Evolutionary conservation across 768 basidiomycete genomes (phyloP).

Genomic region (Hortiboletus flavorubellus): DNA sequence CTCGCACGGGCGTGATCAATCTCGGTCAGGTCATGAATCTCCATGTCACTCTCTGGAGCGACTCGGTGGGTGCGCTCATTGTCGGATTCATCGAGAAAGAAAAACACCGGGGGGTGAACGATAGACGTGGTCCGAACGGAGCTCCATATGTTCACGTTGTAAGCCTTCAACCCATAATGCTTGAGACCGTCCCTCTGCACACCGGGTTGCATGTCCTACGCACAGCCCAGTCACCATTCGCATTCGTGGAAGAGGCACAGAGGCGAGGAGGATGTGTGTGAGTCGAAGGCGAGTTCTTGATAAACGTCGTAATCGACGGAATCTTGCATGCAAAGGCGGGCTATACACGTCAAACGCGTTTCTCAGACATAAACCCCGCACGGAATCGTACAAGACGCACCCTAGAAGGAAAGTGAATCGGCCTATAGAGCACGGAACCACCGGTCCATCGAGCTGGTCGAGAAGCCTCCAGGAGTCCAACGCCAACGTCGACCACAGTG

Average conservation of each 20-base stretch:
- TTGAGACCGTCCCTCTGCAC: slow-evolving; percentile 69
- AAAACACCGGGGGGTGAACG: too few relatives aligned
- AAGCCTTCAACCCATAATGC: slow-evolving; percentile 52
- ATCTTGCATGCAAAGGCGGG: slow-evolving; percentile 54
- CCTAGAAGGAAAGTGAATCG: too few relatives aligned
- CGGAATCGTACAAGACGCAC: too few relatives aligned
- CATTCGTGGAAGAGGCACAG: not conserved
- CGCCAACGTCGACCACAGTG: slow-evolving; percentile 36
- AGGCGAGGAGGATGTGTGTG: slow-evolving; percentile 42
- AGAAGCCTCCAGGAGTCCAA: slow-evolving; percentile 41
- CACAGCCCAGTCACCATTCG: too few relatives aligned
- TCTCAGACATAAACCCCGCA: not conserved
- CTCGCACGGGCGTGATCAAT: slow-evolving; percentile 46
- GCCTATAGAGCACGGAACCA: too few relatives aligned
- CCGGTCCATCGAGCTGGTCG: not conserved
- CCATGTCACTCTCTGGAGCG: slow-evolving; percentile 45
- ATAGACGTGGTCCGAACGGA: not conserved
- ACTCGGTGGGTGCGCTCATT: slow-evolving; percentile 40
- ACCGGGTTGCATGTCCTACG: slow-evolving; percentile 67
- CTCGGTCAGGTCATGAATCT: slow-evolving; percentile 46
- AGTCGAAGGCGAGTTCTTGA: slow-evolving; percentile 11
- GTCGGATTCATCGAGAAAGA: too few relatives aligned
- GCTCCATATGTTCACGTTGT: slow-evolving; percentile 45
- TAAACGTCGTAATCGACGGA: slow-evolving; percentile 48
- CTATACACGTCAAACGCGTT: slow-evolving; percentile 29